phyloP scores from a whole-genome alignment of 1,284 basidiomycete genomes.

The Papiliotrema nemorosa region DNA sequence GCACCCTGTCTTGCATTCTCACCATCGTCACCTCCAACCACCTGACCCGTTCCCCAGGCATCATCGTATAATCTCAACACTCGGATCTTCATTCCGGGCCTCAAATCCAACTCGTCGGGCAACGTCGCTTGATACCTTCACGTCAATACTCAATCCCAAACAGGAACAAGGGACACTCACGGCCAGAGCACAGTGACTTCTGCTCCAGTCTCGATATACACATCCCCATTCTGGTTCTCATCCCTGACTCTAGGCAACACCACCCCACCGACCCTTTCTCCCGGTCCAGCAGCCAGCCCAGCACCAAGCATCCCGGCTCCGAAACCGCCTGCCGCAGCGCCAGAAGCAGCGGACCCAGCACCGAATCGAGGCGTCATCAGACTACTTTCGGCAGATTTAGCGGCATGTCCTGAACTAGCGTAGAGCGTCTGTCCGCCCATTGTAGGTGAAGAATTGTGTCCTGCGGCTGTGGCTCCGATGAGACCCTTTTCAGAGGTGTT shows the following conservation, averaged over 20 bases:
- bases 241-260: slow-evolving; percentile 38
- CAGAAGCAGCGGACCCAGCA: slow-evolving; percentile 5
- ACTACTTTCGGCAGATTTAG: slow-evolving; percentile 3
- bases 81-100: slow-evolving; percentile 43
- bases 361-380: slow-evolving; percentile 5
- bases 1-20: slow-evolving; percentile 38
- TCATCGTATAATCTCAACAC: slow-evolving; percentile 46
- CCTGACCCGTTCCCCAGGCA: slow-evolving; percentile 45
- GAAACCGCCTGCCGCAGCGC: slow-evolving; percentile 1
- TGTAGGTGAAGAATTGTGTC: slow-evolving; percentile 18
- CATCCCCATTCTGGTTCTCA: slow-evolving; percentile 36
- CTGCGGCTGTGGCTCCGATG: slow-evolving; percentile 9
- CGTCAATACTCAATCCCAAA: background rate
- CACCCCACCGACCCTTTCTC: slow-evolving; percentile 21
- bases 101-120: slow-evolving; percentile 45
- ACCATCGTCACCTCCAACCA: slow-evolving; percentile 24
- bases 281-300: slow-evolving; percentile 5
- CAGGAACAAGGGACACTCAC: slow-evolving; percentile 18
- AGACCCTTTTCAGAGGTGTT: slow-evolving; percentile 34
- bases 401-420: slow-evolving; percentile 2
- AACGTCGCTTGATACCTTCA: slow-evolving; percentile 38
- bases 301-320: slow-evolving; percentile 5
- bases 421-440: slow-evolving; percentile 27
- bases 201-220: slow-evolving; percentile 34
- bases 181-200: slow-evolving; percentile 40